Base-by-base conservation (phyloP, 176 grass and related monocot genomes). In the Carex pumila region DNA sequence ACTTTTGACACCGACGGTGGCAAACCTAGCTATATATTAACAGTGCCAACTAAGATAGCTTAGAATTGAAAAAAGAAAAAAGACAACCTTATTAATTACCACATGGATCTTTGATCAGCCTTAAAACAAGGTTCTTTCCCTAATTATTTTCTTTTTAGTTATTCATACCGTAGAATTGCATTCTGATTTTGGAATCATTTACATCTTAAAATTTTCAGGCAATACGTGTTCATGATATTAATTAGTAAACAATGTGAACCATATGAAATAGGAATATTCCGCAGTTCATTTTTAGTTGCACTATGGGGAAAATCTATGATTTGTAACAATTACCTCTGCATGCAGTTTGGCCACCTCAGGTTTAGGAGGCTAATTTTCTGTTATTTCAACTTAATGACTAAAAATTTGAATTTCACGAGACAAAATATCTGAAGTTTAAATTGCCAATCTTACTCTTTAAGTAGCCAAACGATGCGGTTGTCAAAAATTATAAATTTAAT, bases 41-140 rank as follows among this genome's bases (percentile, higher is more conserved):
- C 14, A 80, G 53, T 80, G 76, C 13, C 29, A 80, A 32, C 29
- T 80, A 41, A 17, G 32, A 59, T 59, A 61, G 15, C 55, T 61
- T 61, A 37, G 30, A 31, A 54, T 41, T 80, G 6, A 80, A 36
- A 18, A 80, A 59, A 19, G 21, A 36, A 55, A 15, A 1, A 54
- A 30, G 29, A 67, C 66, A 70, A 7, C 47, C 30, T 77, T 34
- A 80, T 80, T 80, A 80, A 61, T 80, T 80, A 37, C 77, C 77
- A 80, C 77, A 80, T 80, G 55, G 77, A 21, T 61, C 54, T 61
- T 25, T 13, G 7, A 25, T 50, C 29, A 3, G n/a, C 73, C 77
- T 41, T 37, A 61, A 61, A 80, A 58, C 77, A 80, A 61, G 22
- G 47, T 79, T 32, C 18, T n/a, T 79, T 55, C 7, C 12, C 50